phyloP scores from a whole-genome alignment of 2,329 filamentous ascomycete genomes.

The Venturia oleaginea region DNA sequence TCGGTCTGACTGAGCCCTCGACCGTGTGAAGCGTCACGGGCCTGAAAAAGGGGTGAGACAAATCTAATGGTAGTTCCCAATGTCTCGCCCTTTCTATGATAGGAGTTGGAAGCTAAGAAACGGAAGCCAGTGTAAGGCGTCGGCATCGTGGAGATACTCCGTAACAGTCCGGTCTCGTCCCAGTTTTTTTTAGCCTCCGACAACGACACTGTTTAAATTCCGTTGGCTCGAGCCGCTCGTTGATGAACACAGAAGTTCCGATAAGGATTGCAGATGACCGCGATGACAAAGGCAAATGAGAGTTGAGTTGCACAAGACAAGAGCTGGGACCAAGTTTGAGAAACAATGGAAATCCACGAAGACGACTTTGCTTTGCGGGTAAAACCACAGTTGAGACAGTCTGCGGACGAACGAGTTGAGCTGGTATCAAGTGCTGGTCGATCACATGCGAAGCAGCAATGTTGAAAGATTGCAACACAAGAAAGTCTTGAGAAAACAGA shows the following conservation, averaged over 20 bases:
- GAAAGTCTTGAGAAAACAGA: too few species aligned
- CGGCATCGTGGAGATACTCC: too few species aligned
- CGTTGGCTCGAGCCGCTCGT: neutral
- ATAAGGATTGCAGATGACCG: neutral
- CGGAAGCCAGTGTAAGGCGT: neutral
- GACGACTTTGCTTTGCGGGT: neutral
- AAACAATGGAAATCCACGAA: neutral
- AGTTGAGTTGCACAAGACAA: neutral
- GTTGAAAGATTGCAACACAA: too few species aligned
- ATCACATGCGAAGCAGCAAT: neutral
- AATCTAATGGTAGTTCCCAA: neutral
- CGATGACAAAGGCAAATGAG: neutral
- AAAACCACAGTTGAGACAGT: neutral
- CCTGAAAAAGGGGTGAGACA: neutral
- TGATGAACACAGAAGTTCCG: neutral
- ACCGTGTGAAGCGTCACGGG: neutral
- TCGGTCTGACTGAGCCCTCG: neutral
- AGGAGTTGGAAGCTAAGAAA: neutral
- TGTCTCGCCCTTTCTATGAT: neutral
- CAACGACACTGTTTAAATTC: neutral
- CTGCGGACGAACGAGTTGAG: neutral
- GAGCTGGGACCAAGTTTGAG: neutral
- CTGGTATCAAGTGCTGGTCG: neutral
- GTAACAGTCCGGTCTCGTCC: neutral
- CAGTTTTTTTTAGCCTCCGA: neutral